Percentiles rank a stretch among this genome's conserved stretches.
Conservation (phyloP, 805 yeast species). For the Dipodascopsis uninucleata region DNA sequence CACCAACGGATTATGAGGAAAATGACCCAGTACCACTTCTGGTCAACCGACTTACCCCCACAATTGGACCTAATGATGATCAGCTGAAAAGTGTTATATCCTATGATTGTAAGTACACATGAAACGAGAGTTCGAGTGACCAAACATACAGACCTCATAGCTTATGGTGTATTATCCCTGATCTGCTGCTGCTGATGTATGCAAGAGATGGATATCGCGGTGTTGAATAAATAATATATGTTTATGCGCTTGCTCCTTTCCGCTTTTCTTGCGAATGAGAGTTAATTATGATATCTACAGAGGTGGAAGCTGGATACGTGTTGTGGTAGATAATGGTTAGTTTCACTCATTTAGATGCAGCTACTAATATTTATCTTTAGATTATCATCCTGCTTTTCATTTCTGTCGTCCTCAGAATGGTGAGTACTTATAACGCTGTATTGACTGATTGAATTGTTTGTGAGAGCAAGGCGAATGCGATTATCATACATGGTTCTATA, state of each 20-base stretch:
- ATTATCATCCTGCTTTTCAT: slow-evolving; percentile 78
- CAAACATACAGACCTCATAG: not conserved
- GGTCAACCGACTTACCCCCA: slow-evolving; percentile 89
- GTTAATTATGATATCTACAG: too few relatives aligned
- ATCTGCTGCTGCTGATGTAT: too few relatives aligned
- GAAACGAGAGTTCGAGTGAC: too few relatives aligned
- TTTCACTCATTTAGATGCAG: too few relatives aligned
- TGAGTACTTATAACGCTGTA: slow-evolving; percentile 28
- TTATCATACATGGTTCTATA: too few relatives aligned
- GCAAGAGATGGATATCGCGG: too few relatives aligned
- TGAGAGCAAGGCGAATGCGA: too few relatives aligned
- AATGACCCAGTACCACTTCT: slow-evolving; percentile 71
- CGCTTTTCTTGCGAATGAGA: not conserved
- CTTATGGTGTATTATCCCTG: not conserved
- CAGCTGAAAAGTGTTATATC: slow-evolving; percentile 36
- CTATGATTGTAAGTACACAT: slow-evolving; percentile 38
- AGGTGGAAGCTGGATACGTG: not conserved
- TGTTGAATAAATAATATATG: too few relatives aligned
- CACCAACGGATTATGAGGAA: slow-evolving; percentile 80
- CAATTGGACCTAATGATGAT: slow-evolving; percentile 43
- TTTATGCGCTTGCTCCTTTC: not conserved
- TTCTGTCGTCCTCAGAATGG: slow-evolving; percentile 76
- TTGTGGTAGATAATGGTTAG: too few relatives aligned
- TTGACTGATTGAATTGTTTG: too few relatives aligned
- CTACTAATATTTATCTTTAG: slow-evolving; percentile 44